Evolutionary conservation across 129 eudicot species (phyloP), one percentile per base, ranked within the genome.

Genomic region (Flaveria ramosissima): DNA sequence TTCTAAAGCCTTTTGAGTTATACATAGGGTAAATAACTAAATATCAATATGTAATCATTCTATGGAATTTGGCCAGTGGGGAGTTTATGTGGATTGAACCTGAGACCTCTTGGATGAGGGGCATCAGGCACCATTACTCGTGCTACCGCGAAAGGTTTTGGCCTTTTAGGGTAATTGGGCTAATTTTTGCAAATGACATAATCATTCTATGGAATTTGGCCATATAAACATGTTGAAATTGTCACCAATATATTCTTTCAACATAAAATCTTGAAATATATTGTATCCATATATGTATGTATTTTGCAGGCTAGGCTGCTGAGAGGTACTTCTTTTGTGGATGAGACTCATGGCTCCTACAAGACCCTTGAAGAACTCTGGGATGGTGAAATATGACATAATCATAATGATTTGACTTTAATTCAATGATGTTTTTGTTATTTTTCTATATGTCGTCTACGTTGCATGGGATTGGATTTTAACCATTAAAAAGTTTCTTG

Each of bases 361-460:
- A 92, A 77, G 83, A 89, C 80, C 20, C 11, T 86, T 23, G 93
- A 86, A 78, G 93, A 92, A 24, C 85, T 92, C 1, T 92, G 97
- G 96, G 91, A 92, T 74, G 96, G 86, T 57, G 96, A 92, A 55
- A 74, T 87, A 66, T 92, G 80, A 88, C 65, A 53, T 1, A n/a
- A 53, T 53, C 19, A 11, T 14, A 14, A 15, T 6, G 68, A 15
- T 32, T 65, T 2, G 3, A 65, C 15, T 66, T 36, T 30, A 64
- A 64, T 15, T 32, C 70, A 60, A 2, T 11, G 7, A 1, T 60
- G 21, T 20, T 21, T n/a, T 42, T 64, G 7, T 21, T 14, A 3
- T 8, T 64, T 64, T 64, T 21, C 5, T 64, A 16, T 27, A 1
- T 41, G 24, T 11, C 26, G 6, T 21, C 20, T 57, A 14, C 9